These are phyloP conservation scores for Pseudonitzschia multistriata DNA, from an alignment of 108 stramenopile species.

Conservation along the genomic window DNA sequence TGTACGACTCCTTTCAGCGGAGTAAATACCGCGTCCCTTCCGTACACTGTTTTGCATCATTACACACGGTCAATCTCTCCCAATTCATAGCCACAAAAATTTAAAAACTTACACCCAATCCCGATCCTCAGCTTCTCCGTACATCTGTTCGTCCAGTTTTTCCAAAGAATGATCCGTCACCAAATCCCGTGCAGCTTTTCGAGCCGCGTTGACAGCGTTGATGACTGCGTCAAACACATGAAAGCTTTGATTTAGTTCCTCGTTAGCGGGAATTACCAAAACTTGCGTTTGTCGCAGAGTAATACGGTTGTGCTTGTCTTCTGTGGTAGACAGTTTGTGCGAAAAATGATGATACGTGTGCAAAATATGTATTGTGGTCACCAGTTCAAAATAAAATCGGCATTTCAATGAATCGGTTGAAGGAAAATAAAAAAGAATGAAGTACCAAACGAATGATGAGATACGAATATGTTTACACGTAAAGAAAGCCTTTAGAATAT, in stretches of 20 bases:
- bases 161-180: conserved; percentile 48
- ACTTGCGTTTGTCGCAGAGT: conserved; percentile 78
- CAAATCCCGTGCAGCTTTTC: conserved; percentile 68
- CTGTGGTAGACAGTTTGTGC: neutral
- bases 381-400: neutral
- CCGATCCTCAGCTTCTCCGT: conserved; percentile 35
- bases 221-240: conserved; percentile 58
- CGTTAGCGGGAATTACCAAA: conserved; percentile 69
- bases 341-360: neutral
- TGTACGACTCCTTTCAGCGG: neutral
- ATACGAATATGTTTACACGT: neutral
- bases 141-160: conserved; percentile 28
- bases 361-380: neutral
- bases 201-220: conserved; percentile 62
- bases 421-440: too few relatives aligned
- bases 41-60: too few relatives aligned
- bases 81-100: too few relatives aligned
- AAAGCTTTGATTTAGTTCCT: conserved; percentile 43
- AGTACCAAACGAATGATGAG: neutral
- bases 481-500: too few relatives aligned
- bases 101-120: conserved; percentile 68
- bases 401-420: neutral
- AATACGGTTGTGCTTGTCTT: conserved; percentile 6
- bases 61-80: too few relatives aligned
- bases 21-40: too few relatives aligned